Evolutionary conservation across 306 rosid species (phyloP), one percentile per base, ranked within the genome.

Genomic region (Prinsepia uniflora): DNA sequence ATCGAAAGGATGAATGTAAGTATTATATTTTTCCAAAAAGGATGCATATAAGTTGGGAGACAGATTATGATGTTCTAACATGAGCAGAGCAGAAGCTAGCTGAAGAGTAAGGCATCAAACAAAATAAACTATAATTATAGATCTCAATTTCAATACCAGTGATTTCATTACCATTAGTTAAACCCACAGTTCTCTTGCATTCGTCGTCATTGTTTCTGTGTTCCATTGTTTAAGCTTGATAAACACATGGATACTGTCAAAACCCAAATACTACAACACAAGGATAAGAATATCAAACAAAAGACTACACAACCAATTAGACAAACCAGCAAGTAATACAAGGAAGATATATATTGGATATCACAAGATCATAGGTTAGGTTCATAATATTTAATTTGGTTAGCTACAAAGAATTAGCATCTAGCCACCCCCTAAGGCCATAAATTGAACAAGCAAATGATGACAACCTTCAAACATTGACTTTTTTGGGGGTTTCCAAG

Each of bases 1-100:
- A 70, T 17, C 30, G 60, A 76, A 78, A 55, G 10, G 71, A 55
- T 47, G 50, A 46, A 46, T 11, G 8, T 46, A 46, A 46, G 50
- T 46, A 30, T 30, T 30, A 30, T 30, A 30, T 1, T 30, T 30
- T 30, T 30, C 36, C 36, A 30, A 30, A 30, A 30, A 30, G 3
- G 36, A 30, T 30, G 36, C 2, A 30, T 30, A 30, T 46, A 14
- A 77, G 40, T 70, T 63, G 41, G 43, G 39, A 42, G 41, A 42
- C 54, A 76, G 68, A 75, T 64, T 45, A 10, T 4, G 12, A 73
- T 53, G 49, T 57, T 55, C 65, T 54, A 64, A 30, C 36, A 30
- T 30, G 36, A 30, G 36, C 36, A 30, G 36, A 30, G 36, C 36
- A 30, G 36, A 30, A 30, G 36, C 36, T 30, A 30, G 2, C 36